phyloP scores from a whole-genome alignment of 2,329 filamentous ascomycete species.

The Trichoderma simmonsii region DNA sequence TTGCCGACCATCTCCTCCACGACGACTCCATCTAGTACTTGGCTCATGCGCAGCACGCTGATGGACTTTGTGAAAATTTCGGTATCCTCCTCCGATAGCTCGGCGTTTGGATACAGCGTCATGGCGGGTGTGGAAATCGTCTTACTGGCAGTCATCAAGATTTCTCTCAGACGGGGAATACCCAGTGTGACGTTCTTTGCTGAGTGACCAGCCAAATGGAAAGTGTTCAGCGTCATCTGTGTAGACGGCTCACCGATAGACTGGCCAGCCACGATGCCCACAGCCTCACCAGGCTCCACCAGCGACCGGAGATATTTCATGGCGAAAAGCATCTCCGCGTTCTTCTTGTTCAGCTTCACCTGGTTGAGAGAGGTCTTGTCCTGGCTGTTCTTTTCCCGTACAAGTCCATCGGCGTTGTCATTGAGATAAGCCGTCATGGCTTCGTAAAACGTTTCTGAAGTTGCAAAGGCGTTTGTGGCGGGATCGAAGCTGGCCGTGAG shows the following conservation, averaged over 20 bases:
- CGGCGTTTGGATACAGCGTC: constrained; percentile 75
- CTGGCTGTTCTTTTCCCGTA: constrained; percentile 45
- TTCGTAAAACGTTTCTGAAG: constrained; percentile 80
- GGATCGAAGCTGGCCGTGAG: constrained; percentile 71
- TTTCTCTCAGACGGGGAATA: constrained; percentile 95
- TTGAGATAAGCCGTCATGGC: constrained; percentile 75
- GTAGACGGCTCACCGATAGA: constrained; percentile 96
- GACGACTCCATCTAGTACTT: constrained; percentile 76
- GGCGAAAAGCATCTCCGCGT: constrained; percentile 79
- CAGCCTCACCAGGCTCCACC: constrained; percentile 91
- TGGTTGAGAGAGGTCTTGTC: constrained; percentile 25
- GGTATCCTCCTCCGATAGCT: constrained; percentile 64
- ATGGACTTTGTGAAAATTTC: constrained; percentile 89
- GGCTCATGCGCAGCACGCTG: constrained; percentile 76
- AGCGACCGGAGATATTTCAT: constrained; percentile 91
- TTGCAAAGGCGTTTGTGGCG: constrained; percentile 75
- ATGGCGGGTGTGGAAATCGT: constrained; percentile 88
- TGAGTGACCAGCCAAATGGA: constrained; percentile 97
- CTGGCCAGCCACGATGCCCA: constrained; percentile 94
- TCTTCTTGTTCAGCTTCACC: constrained; percentile 60
- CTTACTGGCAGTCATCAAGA: constrained; percentile 93
- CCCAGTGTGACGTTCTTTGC: constrained; percentile 98
- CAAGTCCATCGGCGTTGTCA: constrained; percentile 63
- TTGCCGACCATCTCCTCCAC: constrained; percentile 77
- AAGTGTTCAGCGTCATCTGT: constrained; percentile 99